phyloP scores from a whole-genome alignment of 495 filamentous ascomycete species.

The Neurospora discreta region DNA sequence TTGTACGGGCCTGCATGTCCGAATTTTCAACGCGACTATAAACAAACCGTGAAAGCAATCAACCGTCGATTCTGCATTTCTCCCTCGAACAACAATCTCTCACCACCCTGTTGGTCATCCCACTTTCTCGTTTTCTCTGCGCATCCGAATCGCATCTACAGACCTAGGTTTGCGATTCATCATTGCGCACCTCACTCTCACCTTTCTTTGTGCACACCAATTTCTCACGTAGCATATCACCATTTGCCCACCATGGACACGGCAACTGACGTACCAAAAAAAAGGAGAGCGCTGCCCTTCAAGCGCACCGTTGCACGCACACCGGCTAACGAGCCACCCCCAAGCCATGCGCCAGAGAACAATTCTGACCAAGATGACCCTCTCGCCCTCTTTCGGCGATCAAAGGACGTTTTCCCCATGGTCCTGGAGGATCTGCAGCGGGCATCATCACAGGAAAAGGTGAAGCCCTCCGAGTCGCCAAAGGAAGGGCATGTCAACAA shows the following conservation, averaged over 20 bases:
- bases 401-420: constrained; percentile 50
- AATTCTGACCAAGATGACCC: constrained; percentile 27
- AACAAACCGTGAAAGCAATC: background rate
- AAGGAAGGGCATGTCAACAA: constrained; percentile 5
- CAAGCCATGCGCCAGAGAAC: constrained; percentile 11
- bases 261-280: constrained; percentile 6
- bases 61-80: background rate
- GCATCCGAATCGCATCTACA: background rate
- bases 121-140: background rate
- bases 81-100: background rate
- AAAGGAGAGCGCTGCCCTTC: constrained; percentile 56
- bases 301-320: constrained; percentile 47
- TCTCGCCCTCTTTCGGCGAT: constrained; percentile 55
- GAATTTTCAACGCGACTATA: background rate
- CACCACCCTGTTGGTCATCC: background rate
- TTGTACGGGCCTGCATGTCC: background rate
- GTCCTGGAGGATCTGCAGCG: constrained; percentile 45
- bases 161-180: background rate
- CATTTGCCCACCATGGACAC: constrained; percentile 6
- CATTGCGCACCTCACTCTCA: background rate
- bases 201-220: background rate
- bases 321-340: background rate
- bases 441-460: constrained; percentile 25
- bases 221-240: background rate
- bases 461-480: background rate